Conservation (phyloP, 805 yeast species). For the Tetrapisispora fleetii region DNA sequence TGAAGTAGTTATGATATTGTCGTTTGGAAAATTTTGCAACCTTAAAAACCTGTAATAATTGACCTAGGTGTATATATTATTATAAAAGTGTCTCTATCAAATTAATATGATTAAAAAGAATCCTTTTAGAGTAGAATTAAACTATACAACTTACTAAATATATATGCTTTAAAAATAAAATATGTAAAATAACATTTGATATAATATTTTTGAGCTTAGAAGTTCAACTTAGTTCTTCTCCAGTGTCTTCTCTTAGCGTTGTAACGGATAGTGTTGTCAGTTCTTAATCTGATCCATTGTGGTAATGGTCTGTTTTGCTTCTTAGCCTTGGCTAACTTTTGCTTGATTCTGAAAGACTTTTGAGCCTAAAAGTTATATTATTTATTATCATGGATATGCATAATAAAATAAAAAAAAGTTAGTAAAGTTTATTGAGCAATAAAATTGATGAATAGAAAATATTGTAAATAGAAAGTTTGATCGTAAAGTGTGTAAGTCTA, state of each 20-base stretch:
- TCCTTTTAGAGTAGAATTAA: slow-evolving; percentile 4
- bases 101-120: neutral
- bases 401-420: neutral
- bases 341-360: slow-evolving; percentile 93
- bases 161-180: slow-evolving; percentile 4
- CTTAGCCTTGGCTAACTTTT: slow-evolving; percentile 96
- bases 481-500: no score
- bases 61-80: neutral
- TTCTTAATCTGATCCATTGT: slow-evolving; percentile 98
- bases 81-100: neutral
- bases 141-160: slow-evolving; percentile 5
- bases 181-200: slow-evolving; percentile 1
- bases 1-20: no score
- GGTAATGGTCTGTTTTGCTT: slow-evolving; percentile 99
- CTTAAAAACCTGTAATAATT: no score
- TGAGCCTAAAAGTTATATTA: slow-evolving; percentile 49
- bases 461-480: no score
- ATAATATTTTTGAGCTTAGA: slow-evolving; percentile 42
- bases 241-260: slow-evolving; percentile 99
- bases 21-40: no score
- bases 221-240: slow-evolving; percentile 98
- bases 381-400: neutral
- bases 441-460: no score
- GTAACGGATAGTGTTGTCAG: slow-evolving; percentile 94
- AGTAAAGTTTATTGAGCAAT: neutral